A percentile compares a stretch with the other conserved stretches of the same genome.
Conservation (phyloP, 441 rosid species). For the Raphanus hybrid region DNA sequence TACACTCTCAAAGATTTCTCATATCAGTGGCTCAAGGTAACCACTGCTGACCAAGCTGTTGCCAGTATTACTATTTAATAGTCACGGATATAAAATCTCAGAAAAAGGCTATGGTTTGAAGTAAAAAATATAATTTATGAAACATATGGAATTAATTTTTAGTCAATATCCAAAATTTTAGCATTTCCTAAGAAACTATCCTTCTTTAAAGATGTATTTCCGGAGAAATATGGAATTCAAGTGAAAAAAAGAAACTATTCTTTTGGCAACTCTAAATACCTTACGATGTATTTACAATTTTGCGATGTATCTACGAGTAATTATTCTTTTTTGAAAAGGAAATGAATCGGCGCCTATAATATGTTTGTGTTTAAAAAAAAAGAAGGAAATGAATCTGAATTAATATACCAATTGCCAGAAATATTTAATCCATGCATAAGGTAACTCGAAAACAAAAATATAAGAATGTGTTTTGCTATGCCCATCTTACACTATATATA, state of each 20-base stretch:
- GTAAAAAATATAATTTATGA: background rate
- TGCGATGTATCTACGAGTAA: background rate
- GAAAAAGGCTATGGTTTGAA: background rate
- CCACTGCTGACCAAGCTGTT: background rate
- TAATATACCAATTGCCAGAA: background rate
- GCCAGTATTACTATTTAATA: background rate
- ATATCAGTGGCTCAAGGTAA: slow-evolving; percentile 1
- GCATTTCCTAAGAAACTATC: background rate
- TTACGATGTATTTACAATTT: background rate
- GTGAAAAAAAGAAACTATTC: background rate
- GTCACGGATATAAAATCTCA: background rate
- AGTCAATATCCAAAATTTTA: background rate
- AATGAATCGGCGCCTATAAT: background rate
- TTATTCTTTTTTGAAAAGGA: background rate
- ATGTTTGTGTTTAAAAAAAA: background rate
- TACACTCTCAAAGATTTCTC: background rate
- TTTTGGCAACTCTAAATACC: background rate
- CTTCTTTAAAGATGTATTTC: background rate
- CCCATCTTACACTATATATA: slow-evolving; percentile 4
- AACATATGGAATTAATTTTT: background rate
- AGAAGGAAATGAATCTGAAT: background rate
- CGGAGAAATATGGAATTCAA: background rate
- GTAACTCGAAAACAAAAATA: background rate
- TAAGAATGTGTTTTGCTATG: background rate
- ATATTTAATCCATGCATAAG: slow-evolving; percentile 6